Base-by-base conservation (phyloP, 306 rosid species). In the Acacia acuminata region DNA sequence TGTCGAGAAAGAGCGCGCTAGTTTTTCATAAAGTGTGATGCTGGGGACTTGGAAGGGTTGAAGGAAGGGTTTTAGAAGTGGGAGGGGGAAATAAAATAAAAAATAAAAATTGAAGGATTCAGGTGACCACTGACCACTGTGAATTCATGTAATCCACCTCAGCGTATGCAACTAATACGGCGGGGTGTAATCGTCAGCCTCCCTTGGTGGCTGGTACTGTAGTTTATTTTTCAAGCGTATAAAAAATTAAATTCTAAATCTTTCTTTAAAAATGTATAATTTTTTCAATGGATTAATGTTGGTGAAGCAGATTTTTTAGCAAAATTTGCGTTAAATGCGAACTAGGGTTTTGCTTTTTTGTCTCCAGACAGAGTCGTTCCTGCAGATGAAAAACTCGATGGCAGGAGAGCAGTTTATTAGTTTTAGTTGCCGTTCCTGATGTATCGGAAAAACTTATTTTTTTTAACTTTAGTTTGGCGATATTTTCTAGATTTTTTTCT, bases 51-150 rank as follows among this genome's bases (percentile, higher is more conserved):
- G 10, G 61, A 8, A 17, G 58, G 58, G 25, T 20, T 55, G 61
- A 43, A 22, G 69, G 22, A 22, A 76, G 77, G 81, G 83, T 80
- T 84, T 84, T 71, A 64, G 12, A 30, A 32, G 6, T 12, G 38
- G 30, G 15, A 27, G 4, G 22, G 34, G 15, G 56, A 55, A 14
- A 20, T 7, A 45, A 64, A 40, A 76, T 8, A 16, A 69, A 75
- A 61, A 10, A 63, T 70, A 55, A 17, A 71, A 71, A 22, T 42
- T 43, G 27, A 20, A 66, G 71, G 71, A 79, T 77, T 77, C 38
- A 72, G 43, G 24, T 71, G 42, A 60, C 76, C 64, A 5, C 36
- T 15, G 77, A 3, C 10, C 8, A 6, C 42, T 38, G 42, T 5
- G 42, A 38, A 24, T 78, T 84, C 73, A 78, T 76, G 65, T 19